Evolutionary conservation across 192 early-diverging fungal species (phyloP).

Genomic region (Phycomyces blakesleeanus): DNA sequence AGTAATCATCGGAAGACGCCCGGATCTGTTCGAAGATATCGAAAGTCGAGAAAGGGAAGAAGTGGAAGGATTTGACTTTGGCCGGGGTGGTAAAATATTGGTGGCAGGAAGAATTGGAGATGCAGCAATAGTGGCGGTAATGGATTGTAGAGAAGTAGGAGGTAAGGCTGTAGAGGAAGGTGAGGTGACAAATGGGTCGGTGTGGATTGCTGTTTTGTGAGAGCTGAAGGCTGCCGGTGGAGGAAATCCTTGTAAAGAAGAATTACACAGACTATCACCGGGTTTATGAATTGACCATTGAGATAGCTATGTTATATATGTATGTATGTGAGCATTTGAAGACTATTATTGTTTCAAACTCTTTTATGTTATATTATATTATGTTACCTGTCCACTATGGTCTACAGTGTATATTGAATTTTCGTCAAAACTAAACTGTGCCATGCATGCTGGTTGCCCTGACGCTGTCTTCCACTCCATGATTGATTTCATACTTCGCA

Average conservation of each 20-base stretch:
- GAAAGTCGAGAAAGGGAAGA: slow-evolving; percentile 1
- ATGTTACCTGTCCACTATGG: slow-evolving; percentile 28
- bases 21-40: slow-evolving; percentile 14
- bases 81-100: not conserved
- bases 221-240: slow-evolving; percentile 24
- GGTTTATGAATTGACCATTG: slow-evolving; percentile 57
- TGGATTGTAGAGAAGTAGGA: not conserved
- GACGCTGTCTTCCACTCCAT: slow-evolving; percentile 47
- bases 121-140: not conserved
- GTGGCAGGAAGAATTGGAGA: not conserved
- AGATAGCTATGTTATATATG: slow-evolving; percentile 34
- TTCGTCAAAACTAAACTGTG: slow-evolving; percentile 63
- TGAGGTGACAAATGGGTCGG: slow-evolving; percentile 10
- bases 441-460: slow-evolving; percentile 38
- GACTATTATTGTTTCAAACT: not conserved
- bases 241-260: slow-evolving; percentile 44
- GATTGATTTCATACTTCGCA: slow-evolving; percentile 48
- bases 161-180: not conserved
- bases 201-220: not conserved
- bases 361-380: not conserved
- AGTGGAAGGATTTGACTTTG: slow-evolving; percentile 4
- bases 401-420: slow-evolving; percentile 53
- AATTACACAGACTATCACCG: slow-evolving; percentile 33
- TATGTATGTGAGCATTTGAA: not conserved
- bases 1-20: not conserved